Conservation (phyloP, 169 alveolate genomes). For the Besnoitia besnoiti region DNA sequence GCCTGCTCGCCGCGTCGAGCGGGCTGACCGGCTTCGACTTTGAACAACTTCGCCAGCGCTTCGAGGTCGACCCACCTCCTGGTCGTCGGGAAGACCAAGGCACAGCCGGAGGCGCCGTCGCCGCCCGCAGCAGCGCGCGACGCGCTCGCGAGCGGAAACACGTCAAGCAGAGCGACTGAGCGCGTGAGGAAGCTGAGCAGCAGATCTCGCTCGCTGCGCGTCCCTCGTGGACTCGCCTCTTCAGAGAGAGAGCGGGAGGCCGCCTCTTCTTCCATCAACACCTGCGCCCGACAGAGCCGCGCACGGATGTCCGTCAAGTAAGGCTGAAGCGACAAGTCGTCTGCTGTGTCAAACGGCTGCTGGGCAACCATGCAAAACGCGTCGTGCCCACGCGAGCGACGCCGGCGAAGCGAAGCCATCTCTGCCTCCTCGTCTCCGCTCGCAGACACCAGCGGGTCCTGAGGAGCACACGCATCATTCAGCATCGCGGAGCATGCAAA, state of each 20-base stretch:
- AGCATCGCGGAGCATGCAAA: no score
- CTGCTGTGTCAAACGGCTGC: slow-evolving; percentile 21
- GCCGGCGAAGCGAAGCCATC: neutral
- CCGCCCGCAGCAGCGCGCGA: neutral
- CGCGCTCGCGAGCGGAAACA: neutral
- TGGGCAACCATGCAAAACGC: neutral
- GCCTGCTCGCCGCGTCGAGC: neutral
- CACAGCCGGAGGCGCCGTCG: neutral
- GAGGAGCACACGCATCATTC: no score
- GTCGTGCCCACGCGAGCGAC: neutral
- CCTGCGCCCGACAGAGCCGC: slow-evolving; percentile 20
- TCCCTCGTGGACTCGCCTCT: neutral
- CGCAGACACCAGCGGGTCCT: neutral
- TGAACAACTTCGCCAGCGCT: neutral
- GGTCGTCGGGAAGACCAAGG: neutral
- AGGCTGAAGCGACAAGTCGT: neutral
- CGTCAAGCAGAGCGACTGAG: neutral
- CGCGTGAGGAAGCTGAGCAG: neutral
- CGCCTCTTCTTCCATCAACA: neutral
- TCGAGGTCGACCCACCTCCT: slow-evolving; percentile 22
- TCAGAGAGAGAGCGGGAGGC: neutral
- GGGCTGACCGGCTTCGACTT: neutral
- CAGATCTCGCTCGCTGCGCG: neutral
- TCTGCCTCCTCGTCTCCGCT: neutral
- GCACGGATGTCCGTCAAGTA: slow-evolving; percentile 15